Evolutionary conservation across 148 eudicot genomes (phyloP), one percentile per base, ranked within the genome.

Genomic region (Rhododendron williamsianum): DNA sequence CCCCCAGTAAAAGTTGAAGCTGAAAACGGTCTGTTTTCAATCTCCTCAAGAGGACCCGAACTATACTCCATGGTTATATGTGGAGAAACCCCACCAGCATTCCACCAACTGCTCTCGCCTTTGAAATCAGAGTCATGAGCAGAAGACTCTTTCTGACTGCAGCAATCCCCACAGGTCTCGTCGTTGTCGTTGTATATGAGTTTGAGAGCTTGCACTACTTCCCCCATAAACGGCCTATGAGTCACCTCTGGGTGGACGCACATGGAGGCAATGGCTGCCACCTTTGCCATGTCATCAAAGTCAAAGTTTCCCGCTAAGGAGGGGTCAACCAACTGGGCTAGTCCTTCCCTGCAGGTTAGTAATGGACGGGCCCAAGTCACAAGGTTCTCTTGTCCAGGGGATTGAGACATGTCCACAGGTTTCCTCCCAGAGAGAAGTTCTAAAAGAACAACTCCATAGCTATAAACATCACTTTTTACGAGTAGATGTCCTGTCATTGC

Each of bases 401-500:
- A 92, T 79, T 94, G 95, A 51, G 96, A 91, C 98, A 96, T 96
- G 87, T 96, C 98, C 67, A 95, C 99, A 3, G 99, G 99, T 83
- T 91, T 91, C 86, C 96, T 90, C 48, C 99, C 98, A 0, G 98
- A 91, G 54, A 96, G 96, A 90, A 96, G 98, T 91, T 96, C 99
- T 86, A 96, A 81, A 38, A 96, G 92, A 80, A 96, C 98, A 65
- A 96, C 99, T 78, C 99, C 99, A 67, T 96, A 96, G 84, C 99
- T 96, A 82, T 96, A 96, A 54, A 96, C 99, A 74, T 96, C 99
- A 76, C 99, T 96, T 89, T 96, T 96, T 43, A 96, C 99, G 33
- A 96, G 99, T 41, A 96, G 89, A 84, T 96, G 99, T 71, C 99
- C 99, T 23, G 99, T 96, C 99, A 96, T 96, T 84, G 99, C 99